Percentiles rank a stretch among this genome's conserved stretches.
phyloP scores from a whole-genome alignment of 352 stramenopile species.

The Phytophthora melonis region DNA sequence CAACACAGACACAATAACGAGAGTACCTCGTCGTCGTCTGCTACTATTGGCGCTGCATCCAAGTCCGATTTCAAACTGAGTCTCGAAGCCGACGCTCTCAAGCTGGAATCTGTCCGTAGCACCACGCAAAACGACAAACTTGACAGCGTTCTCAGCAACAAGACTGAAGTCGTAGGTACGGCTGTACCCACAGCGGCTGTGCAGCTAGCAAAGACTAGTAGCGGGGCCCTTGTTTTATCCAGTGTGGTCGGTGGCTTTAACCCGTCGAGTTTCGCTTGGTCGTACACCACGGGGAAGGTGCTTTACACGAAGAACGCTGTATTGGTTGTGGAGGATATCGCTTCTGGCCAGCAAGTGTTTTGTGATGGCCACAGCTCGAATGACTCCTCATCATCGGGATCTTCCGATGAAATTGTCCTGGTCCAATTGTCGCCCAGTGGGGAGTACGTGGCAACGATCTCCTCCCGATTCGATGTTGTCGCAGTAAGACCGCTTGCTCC shows the following conservation, averaged over 20 bases:
- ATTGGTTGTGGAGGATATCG: conserved; percentile 52
- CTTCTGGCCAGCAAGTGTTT: conserved; percentile 36
- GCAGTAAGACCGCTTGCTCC: conserved; percentile 24
- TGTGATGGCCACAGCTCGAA: conserved; percentile 6
- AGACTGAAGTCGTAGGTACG: background rate
- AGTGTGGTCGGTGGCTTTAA: conserved; percentile 26
- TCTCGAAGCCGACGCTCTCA: conserved; percentile 50
- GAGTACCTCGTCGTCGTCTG: conserved; percentile 26
- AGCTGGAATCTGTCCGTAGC: conserved; percentile 15
- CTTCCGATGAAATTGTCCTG: conserved; percentile 31
- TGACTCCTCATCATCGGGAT: background rate
- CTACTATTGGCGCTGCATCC: conserved; percentile 28
- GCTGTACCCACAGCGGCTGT: conserved; percentile 8
- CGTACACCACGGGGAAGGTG: conserved; percentile 42
- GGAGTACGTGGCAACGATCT: conserved; percentile 30
- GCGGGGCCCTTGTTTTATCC: conserved; percentile 16
- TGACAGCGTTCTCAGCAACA: conserved; percentile 23
- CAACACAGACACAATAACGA: background rate
- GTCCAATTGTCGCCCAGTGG: conserved; percentile 42
- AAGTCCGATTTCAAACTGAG: conserved; percentile 48
- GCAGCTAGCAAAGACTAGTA: background rate
- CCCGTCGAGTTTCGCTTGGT: conserved; percentile 41
- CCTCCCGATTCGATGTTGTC: conserved; percentile 33
- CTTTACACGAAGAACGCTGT: conserved; percentile 28
- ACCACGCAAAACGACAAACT: background rate